Percentiles rank a stretch among this genome's conserved stretches.
These are phyloP conservation scores for Phaeophleospora eucalypticola DNA, from an alignment of 2,329 filamentous ascomycete species.

Conservation along the genomic window DNA sequence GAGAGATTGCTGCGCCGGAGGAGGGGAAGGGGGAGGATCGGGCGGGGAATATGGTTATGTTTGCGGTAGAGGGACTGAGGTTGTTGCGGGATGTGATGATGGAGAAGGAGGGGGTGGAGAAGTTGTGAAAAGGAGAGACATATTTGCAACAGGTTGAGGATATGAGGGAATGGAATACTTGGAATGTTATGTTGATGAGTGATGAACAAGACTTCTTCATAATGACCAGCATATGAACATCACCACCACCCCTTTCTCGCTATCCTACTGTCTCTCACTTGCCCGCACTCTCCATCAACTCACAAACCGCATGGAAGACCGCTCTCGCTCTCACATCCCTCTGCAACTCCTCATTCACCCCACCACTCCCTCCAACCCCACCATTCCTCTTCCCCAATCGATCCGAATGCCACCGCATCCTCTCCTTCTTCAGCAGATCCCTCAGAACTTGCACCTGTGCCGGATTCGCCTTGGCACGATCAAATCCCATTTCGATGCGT, in stretches of 20 bases:
- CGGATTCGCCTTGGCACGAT: conserved; percentile 17
- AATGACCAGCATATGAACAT: neutral
- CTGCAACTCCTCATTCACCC: conserved; percentile 27
- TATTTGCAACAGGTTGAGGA: neutral
- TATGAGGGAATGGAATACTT: neutral
- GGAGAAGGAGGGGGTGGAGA: conserved; percentile 29
- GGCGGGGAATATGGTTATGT: conserved; percentile 59
- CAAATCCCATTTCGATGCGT: conserved; percentile 25
- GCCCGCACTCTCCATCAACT: conserved; percentile 25
- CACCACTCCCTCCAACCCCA: conserved; percentile 7
- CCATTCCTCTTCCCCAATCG: conserved; percentile 29
- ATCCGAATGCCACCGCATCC: conserved; percentile 32
- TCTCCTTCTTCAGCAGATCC: conserved; percentile 32
- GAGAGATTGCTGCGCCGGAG: conserved; percentile 54
- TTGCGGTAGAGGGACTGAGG: conserved; percentile 55
- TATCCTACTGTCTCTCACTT: conserved; percentile 3
- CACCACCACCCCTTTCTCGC: neutral
- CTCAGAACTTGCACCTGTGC: conserved; percentile 25
- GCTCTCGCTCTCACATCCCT: conserved; percentile 28
- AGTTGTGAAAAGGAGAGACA: neutral
- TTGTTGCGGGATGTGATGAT: conserved; percentile 55
- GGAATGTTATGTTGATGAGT: neutral
- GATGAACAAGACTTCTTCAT: neutral
- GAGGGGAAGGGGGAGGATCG: conserved; percentile 50
- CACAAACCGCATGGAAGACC: conserved; percentile 34